These are phyloP conservation scores for Rhynchosporium graminicola DNA, from an alignment of 2,329 filamentous ascomycete species.

Conservation along the genomic window DNA sequence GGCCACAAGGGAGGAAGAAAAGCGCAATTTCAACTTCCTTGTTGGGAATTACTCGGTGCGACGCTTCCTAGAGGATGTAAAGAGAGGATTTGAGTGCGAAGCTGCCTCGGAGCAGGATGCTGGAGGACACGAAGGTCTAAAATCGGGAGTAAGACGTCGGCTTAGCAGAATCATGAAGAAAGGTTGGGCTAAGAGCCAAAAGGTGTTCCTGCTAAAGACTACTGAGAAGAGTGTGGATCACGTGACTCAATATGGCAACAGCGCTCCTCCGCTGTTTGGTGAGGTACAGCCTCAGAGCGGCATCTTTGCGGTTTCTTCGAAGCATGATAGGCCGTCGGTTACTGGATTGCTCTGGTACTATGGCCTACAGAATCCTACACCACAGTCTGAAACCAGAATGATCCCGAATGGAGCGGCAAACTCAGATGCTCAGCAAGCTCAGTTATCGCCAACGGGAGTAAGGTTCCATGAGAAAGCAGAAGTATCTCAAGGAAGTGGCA, in stretches of 20 bases:
- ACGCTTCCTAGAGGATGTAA: conserved; percentile 21
- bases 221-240: neutral
- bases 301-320: neutral
- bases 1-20: conserved; percentile 2
- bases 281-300: conserved; percentile 14
- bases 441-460: neutral
- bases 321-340: conserved; percentile 12
- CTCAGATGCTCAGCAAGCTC: neutral
- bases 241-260: neutral
- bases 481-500: neutral
- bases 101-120: neutral
- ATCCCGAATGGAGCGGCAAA: neutral
- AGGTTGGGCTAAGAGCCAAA: neutral
- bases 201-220: neutral
- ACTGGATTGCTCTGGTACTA: conserved; percentile 25
- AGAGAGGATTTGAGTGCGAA: conserved; percentile 14
- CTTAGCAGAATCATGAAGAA: neutral
- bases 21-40: conserved; percentile 25
- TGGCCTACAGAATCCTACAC: neutral
- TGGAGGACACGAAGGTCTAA: neutral
- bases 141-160: neutral
- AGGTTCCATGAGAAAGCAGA: neutral
- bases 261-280: conserved; percentile 19
- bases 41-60: conserved; percentile 27
- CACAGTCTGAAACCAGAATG: neutral